These are phyloP conservation scores for Glonium stellatum DNA, from an alignment of 495 filamentous ascomycete genomes.

Conservation along the genomic window DNA sequence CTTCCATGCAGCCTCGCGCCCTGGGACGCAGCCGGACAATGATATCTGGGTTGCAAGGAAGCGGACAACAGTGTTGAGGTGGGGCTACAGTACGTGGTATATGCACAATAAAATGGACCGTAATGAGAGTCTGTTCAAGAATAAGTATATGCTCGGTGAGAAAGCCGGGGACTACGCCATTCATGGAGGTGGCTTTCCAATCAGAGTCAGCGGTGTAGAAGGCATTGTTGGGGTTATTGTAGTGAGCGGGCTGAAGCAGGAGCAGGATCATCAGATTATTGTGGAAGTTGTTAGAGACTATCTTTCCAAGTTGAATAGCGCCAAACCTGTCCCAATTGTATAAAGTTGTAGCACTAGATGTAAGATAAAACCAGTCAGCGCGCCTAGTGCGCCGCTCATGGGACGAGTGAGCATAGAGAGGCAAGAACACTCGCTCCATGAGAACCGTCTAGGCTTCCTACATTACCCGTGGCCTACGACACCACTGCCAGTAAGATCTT, in stretches of 20 bases:
- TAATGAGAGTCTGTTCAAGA: constrained; percentile 52
- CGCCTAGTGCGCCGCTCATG: too few relatives aligned
- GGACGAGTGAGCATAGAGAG: too few relatives aligned
- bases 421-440: too few relatives aligned
- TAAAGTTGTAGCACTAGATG: too few relatives aligned
- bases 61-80: constrained; percentile 63
- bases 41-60: constrained; percentile 46
- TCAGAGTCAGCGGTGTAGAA: constrained; percentile 62
- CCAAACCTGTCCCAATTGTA: too few relatives aligned
- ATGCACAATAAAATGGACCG: constrained; percentile 54
- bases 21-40: constrained; percentile 52
- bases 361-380: too few relatives aligned
- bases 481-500: too few relatives aligned
- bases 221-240: constrained; percentile 66
- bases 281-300: constrained; percentile 46
- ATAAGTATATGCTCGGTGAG: constrained; percentile 49
- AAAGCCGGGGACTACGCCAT: constrained; percentile 56
- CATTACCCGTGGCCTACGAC: too few relatives aligned
- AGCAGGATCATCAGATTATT: constrained; percentile 70
- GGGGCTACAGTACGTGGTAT: constrained; percentile 58
- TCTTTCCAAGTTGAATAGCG: too few relatives aligned
- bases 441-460: too few relatives aligned
- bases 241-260: constrained; percentile 67
- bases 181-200: constrained; percentile 67
- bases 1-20: constrained; percentile 52